These are phyloP conservation scores for Cochlearia excelsa DNA, from an alignment of 345 rosid genomes.

Conservation along the genomic window DNA sequence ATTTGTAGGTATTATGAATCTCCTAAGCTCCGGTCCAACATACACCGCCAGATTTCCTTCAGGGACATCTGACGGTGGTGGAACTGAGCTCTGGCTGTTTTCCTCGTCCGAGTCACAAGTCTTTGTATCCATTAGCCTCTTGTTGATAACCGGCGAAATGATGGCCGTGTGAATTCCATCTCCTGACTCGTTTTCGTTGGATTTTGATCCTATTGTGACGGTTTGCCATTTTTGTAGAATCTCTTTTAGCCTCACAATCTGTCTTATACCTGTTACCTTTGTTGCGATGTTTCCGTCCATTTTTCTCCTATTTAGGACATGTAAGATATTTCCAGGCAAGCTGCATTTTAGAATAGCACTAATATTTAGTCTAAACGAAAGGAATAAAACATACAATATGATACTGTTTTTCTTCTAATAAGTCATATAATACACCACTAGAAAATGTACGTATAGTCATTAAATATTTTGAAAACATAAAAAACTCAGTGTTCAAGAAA, in stretches of 20 bases:
- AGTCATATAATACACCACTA: too few relatives aligned
- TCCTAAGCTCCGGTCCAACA: conserved; percentile 83
- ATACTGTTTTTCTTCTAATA: too few relatives aligned
- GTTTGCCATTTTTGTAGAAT: conserved; percentile 84
- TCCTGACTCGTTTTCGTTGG: conserved; percentile 29
- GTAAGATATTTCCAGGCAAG: not conserved
- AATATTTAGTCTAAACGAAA: too few relatives aligned
- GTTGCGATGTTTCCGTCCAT: conserved; percentile 55
- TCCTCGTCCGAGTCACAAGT: conserved; percentile 85
- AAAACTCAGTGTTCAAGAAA: too few relatives aligned
- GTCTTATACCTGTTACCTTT: conserved; percentile 72
- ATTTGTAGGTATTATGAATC: conserved; percentile 86
- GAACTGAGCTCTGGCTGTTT: conserved; percentile 56
- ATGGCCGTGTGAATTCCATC: conserved; percentile 31
- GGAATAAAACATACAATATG: too few relatives aligned
- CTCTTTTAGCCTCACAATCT: conserved; percentile 80
- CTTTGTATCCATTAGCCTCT: conserved; percentile 43
- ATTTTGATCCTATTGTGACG: conserved; percentile 51
- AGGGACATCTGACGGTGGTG: conserved; percentile 69
- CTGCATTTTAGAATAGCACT: not conserved
- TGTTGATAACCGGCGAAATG: conserved; percentile 46
- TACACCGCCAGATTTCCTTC: conserved; percentile 84
- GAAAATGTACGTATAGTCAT: too few relatives aligned
- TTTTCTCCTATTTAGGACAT: not conserved
- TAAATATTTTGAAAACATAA: too few relatives aligned